Conservation (phyloP, 768 basidiomycete species). For the Neoboletus subvelutipes region DNA sequence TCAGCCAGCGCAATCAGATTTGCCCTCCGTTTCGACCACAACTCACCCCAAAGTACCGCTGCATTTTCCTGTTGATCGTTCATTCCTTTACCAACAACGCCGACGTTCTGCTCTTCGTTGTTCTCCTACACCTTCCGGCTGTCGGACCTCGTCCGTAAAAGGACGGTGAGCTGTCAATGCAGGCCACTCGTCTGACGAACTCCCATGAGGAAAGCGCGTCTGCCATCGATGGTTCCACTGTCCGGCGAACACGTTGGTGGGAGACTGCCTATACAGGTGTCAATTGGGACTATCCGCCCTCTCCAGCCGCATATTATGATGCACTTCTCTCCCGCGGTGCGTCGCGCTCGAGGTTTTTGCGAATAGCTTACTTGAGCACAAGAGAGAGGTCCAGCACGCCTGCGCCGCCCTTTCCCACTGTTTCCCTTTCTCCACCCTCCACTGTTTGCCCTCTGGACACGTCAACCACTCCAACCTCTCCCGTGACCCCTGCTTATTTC, state of each 20-base stretch:
- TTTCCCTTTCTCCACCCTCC: background rate
- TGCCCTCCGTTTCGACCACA: background rate
- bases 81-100: background rate
- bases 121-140: background rate
- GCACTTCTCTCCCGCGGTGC: slow-evolving; percentile 27
- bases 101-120: background rate
- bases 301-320: slow-evolving; percentile 13
- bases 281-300: slow-evolving; percentile 25
- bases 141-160: background rate
- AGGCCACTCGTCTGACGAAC: slow-evolving; percentile 14
- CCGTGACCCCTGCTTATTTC: background rate
- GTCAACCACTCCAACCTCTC: background rate
- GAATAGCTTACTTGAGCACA: slow-evolving; percentile 23
- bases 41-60: background rate
- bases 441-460: background rate
- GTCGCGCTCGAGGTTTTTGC: slow-evolving; percentile 27
- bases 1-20: background rate
- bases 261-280: slow-evolving; percentile 13
- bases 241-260: slow-evolving; percentile 10
- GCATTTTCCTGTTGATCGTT: background rate
- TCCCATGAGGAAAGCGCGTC: slow-evolving; percentile 1
- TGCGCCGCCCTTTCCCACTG: background rate
- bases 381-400: slow-evolving; percentile 1
- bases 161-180: slow-evolving; percentile 16
- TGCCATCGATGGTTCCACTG: background rate